Evolutionary conservation across 2,329 filamentous ascomycete genomes (phyloP).

Genomic region (Botrytis hyacinthi): DNA sequence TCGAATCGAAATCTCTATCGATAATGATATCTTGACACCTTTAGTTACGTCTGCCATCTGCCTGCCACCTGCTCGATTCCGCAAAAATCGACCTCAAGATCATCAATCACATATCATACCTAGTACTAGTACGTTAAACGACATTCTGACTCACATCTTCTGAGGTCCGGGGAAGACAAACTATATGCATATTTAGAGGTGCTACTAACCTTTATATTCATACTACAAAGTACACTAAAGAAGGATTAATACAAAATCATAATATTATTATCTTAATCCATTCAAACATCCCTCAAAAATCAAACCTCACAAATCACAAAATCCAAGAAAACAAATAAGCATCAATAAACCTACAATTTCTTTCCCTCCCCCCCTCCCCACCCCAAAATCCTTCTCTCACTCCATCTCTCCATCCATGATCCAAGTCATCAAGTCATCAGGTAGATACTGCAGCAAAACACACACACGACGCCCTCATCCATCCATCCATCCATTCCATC

Average conservation of each 20-base stretch:
- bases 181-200: neutral
- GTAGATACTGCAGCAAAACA: neutral
- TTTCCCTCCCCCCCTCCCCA: neutral
- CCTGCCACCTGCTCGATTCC: neutral
- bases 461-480: neutral
- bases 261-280: no score
- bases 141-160: neutral
- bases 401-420: neutral
- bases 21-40: neutral
- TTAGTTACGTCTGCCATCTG: neutral
- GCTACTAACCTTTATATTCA: neutral
- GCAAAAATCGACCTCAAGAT: neutral
- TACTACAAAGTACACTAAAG: neutral
- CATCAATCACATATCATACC: neutral
- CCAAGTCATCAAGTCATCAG: neutral
- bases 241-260: no score
- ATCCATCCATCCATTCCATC: neutral
- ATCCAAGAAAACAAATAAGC: neutral
- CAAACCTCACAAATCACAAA: neutral
- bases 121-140: neutral
- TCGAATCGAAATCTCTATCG: conserved; percentile 1
- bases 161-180: neutral
- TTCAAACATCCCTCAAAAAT: no score
- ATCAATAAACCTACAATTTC: neutral
- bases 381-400: neutral